Percentiles rank a stretch among this genome's conserved stretches.
These are phyloP conservation scores for Neurospora hispaniola DNA, from an alignment of 495 filamentous ascomycete species.

Conservation along the genomic window DNA sequence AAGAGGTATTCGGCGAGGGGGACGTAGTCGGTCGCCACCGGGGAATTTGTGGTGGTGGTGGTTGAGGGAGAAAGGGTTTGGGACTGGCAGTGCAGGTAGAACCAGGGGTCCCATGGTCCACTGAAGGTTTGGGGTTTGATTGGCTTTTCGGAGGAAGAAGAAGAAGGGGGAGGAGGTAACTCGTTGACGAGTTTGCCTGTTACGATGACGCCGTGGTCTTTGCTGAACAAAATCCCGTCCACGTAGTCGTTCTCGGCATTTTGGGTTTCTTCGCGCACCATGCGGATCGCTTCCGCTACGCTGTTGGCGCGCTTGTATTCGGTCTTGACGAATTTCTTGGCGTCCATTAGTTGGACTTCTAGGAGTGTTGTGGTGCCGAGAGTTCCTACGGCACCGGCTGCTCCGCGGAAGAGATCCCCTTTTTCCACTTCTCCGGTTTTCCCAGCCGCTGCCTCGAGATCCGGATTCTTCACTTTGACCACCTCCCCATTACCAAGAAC, in stretches of 20 bases:
- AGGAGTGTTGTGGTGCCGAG: constrained; percentile 46
- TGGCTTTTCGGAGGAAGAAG: constrained; percentile 1
- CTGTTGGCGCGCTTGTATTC: constrained; percentile 41
- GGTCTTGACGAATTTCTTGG: constrained; percentile 43
- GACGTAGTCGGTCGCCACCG: constrained; percentile 31
- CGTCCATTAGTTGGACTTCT: constrained; percentile 42
- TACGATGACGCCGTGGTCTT: constrained; percentile 40
- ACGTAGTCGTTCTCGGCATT: constrained; percentile 28
- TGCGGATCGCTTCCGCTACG: constrained; percentile 31
- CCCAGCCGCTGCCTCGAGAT: background rate
- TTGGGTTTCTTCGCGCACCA: constrained; percentile 20
- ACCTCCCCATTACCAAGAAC: constrained; percentile 46
- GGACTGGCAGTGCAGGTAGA: constrained; percentile 36
- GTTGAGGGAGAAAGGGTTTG: background rate
- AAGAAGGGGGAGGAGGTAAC: background rate
- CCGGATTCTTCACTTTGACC: constrained; percentile 12
- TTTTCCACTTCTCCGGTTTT: constrained; percentile 5
- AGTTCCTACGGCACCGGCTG: constrained; percentile 46
- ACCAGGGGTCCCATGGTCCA: constrained; percentile 42
- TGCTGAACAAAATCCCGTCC: constrained; percentile 41
- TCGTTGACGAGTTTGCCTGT: constrained; percentile 41
- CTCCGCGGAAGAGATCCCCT: constrained; percentile 44
- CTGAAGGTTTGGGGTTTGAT: constrained; percentile 31
- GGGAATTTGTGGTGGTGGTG: too few species aligned
- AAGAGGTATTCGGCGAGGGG: constrained; percentile 46